Percentiles rank a stretch among this genome's conserved stretches.
phyloP scores from a whole-genome alignment of 2,329 filamentous ascomycete genomes.

The Verticillium nubilum region DNA sequence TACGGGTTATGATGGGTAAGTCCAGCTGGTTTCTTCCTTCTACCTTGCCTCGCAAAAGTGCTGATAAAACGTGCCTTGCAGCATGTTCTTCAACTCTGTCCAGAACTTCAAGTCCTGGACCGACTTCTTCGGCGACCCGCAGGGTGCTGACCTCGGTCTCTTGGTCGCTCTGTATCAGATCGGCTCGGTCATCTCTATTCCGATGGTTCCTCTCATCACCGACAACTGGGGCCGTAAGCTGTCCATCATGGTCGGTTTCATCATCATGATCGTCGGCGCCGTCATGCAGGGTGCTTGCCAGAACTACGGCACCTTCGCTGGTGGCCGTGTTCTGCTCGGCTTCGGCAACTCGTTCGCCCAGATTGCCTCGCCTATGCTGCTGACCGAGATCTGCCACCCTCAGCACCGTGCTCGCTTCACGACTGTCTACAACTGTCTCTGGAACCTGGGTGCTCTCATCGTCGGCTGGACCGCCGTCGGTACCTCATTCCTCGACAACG shows the following conservation, averaged over 20 bases:
- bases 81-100: constrained; percentile 39
- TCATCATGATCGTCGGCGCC: constrained; percentile 50
- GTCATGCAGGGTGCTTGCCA: constrained; percentile 48
- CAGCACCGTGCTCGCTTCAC: constrained; percentile 43
- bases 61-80: constrained; percentile 10
- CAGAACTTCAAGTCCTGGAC: constrained; percentile 39
- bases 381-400: constrained; percentile 49
- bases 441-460: constrained; percentile 42
- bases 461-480: constrained; percentile 46
- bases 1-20: constrained; percentile 50
- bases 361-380: constrained; percentile 45
- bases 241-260: constrained; percentile 47
- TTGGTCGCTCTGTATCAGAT: constrained; percentile 55
- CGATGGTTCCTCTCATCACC: constrained; percentile 49
- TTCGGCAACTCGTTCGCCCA: constrained; percentile 51
- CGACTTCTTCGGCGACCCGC: constrained; percentile 39
- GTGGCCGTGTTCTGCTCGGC: constrained; percentile 50
- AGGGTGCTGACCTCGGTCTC: constrained; percentile 41
- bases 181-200: constrained; percentile 51
- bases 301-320: constrained; percentile 37
- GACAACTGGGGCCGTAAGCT: constrained; percentile 48
- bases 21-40: background rate
- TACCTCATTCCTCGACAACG: constrained; percentile 35
- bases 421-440: constrained; percentile 50
- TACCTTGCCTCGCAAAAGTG: background rate